Evolutionary conservation across 2,329 filamentous ascomycete genomes (phyloP).

Genomic region (Chrysoporthe austroafricana): DNA sequence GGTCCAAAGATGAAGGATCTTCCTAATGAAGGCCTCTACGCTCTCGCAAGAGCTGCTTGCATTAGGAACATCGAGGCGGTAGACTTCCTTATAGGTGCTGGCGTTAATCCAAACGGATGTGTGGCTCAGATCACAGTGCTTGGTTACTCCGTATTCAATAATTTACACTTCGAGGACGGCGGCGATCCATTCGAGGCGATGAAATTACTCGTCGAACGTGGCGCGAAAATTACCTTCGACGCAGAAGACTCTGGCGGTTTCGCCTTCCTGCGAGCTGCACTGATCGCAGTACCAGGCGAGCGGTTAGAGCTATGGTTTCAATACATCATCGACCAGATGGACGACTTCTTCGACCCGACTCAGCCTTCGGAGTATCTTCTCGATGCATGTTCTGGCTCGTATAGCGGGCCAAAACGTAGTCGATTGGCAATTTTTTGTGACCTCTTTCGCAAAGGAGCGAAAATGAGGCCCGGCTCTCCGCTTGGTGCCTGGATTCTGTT

Average conservation of each 20-base stretch:
- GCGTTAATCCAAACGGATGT: neutral
- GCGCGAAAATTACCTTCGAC: neutral
- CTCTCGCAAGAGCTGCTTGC: neutral
- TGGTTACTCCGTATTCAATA: neutral
- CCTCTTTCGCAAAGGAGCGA: neutral
- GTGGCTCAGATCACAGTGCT: neutral
- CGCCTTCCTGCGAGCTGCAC: neutral
- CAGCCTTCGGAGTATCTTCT: neutral
- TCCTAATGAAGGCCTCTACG: neutral
- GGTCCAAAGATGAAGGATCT: neutral
- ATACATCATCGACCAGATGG: neutral
- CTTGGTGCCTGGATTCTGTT: neutral
- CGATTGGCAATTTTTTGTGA: neutral
- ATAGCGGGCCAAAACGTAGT: too few relatives aligned
- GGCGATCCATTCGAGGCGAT: neutral
- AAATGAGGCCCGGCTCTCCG: neutral
- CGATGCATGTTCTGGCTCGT: neutral
- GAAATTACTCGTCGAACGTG: neutral
- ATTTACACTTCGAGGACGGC: too few relatives aligned
- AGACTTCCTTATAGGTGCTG: neutral
- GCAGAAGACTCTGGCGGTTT: neutral
- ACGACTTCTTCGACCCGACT: neutral
- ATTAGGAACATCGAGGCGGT: neutral
- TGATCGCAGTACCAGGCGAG: fast-evolving
- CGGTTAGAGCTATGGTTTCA: too few relatives aligned